Base-by-base conservation (phyloP, 768 basidiomycete genomes). In the Lactarius sanguifluus region DNA sequence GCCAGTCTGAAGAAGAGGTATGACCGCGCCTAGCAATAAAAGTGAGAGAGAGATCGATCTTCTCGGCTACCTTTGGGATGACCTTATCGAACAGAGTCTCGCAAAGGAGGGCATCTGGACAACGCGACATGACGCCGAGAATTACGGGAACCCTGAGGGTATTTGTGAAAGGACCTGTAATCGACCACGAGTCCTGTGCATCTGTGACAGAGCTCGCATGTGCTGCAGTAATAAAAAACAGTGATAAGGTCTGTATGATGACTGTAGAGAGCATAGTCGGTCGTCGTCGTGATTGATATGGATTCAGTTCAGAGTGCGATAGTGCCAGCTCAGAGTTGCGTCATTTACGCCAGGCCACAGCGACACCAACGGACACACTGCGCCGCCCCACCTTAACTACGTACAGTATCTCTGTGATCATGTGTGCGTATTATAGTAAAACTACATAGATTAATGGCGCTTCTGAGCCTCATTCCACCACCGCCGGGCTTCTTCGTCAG, bases 41-140 rank as follows among this genome's bases (percentile, higher is more conserved):
- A 36, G 87, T 80, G 60, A 95, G 75, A 2, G 83, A 82, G 8
- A 96, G 73, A 68, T 90, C 81, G 55, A 95, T 79, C 76, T 90
- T 91, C 69, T 83, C 78, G 3, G 76, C 75, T 1, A 90, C 88
- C 60, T 82, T 80, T 57, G 81, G 77, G 28, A 94, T 76, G 36
- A 94, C 91, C 25, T 83, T 77, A 73, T 92, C 85, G 76, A 94
- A 92, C 0, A 90, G 79, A 6, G 81, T 77, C 76, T 96, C 94
- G 74, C 93, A 95, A 15, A 91, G 71, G 43, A 92, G 74, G 50
- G 94, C 93, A 73, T 96, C 94, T 0, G 93, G 92, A 74, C 94
- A 89, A 30, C 82, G 79, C 62, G 84, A 86, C 88, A 88, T 88
- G 65, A 88, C 87, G 47, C 84, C 85, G 45, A 86, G 75, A 13